Evolutionary conservation across 202 grass and related monocot species (phyloP).

Genomic region (Sporobolus alterniflorus): DNA sequence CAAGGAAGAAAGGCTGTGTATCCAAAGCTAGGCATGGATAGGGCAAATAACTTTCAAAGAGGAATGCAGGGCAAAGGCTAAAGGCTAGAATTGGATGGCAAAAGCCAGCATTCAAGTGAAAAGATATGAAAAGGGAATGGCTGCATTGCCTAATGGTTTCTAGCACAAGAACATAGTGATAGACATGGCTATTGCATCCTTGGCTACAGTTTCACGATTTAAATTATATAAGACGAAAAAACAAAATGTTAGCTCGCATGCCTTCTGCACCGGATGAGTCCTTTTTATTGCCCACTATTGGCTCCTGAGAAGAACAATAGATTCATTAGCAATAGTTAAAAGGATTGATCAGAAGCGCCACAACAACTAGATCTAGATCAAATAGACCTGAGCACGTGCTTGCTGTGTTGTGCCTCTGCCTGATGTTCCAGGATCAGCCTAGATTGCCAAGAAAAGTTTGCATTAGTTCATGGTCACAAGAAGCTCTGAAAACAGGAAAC

Average conservation of each 20-base stretch:
- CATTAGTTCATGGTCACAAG: slow-evolving; percentile 5
- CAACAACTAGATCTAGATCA: slow-evolving; percentile 16
- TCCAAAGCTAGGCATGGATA: no score
- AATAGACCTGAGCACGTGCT: slow-evolving; percentile 37
- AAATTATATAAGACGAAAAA: background rate
- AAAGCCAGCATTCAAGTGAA: slow-evolving; percentile 32
- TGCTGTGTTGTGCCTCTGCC: slow-evolving; percentile 37
- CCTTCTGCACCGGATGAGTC: slow-evolving; percentile 22
- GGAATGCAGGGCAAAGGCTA: no score
- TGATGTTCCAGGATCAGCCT: slow-evolving; percentile 53
- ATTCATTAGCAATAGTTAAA: slow-evolving; percentile 16
- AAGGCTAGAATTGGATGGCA: background rate
- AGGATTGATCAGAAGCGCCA: background rate
- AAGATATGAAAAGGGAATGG: background rate
- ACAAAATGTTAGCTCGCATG: background rate
- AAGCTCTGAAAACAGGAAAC: slow-evolving; percentile 17
- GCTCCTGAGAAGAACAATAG: slow-evolving; percentile 38
- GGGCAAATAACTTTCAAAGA: no score
- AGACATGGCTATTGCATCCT: background rate
- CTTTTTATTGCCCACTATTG: background rate
- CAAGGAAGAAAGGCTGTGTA: no score
- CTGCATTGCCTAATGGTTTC: background rate
- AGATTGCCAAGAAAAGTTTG: background rate
- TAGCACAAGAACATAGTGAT: background rate
- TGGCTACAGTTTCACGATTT: background rate